Conservation (phyloP, 371 early-diverging fungal genomes). For the Syncephalastrum monosporum region DNA sequence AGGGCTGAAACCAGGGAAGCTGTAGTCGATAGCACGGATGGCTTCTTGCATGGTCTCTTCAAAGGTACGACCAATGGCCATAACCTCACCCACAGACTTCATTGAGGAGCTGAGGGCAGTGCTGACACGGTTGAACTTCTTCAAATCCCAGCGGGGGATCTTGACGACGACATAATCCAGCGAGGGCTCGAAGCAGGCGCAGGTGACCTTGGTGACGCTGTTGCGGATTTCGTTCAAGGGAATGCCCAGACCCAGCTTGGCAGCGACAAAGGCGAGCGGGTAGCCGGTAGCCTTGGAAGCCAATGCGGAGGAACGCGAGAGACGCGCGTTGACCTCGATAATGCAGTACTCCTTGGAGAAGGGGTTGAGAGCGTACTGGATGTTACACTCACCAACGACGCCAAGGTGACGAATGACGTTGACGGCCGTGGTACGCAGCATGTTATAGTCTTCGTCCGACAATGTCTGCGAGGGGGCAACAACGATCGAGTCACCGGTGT, state of each 20-base stretch:
- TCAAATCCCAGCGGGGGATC: conserved; percentile 97
- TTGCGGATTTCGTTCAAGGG: conserved; percentile 89
- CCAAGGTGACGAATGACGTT: conserved; percentile 84
- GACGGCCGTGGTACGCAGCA: conserved; percentile 90
- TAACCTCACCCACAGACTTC: conserved; percentile 97
- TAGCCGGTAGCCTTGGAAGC: conserved; percentile 98
- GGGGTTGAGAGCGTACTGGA: conserved; percentile 97
- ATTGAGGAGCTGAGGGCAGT: conserved; percentile 86
- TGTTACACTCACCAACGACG: conserved; percentile 97
- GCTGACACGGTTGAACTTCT: conserved; percentile 90
- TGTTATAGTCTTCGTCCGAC: conserved; percentile 93
- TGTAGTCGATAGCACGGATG: conserved; percentile 89
- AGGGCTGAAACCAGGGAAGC: conserved; percentile 79
- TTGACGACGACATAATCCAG: conserved; percentile 94
- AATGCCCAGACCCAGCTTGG: conserved; percentile 91
- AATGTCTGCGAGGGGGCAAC: conserved; percentile 95
- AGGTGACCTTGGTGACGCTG: conserved; percentile 90
- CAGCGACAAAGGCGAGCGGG: conserved; percentile 97
- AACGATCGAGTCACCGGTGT: conserved; percentile 97
- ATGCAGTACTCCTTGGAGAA: conserved; percentile 89
- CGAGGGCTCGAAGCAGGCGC: conserved; percentile 94
- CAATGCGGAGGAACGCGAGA: conserved; percentile 89
- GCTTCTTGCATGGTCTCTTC: conserved; percentile 97
- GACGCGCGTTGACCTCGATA: conserved; percentile 96
- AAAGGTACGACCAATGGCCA: conserved; percentile 94